Evolutionary conservation across 768 basidiomycete species (phyloP).

Genomic region (Rhodotorula diobovata): DNA sequence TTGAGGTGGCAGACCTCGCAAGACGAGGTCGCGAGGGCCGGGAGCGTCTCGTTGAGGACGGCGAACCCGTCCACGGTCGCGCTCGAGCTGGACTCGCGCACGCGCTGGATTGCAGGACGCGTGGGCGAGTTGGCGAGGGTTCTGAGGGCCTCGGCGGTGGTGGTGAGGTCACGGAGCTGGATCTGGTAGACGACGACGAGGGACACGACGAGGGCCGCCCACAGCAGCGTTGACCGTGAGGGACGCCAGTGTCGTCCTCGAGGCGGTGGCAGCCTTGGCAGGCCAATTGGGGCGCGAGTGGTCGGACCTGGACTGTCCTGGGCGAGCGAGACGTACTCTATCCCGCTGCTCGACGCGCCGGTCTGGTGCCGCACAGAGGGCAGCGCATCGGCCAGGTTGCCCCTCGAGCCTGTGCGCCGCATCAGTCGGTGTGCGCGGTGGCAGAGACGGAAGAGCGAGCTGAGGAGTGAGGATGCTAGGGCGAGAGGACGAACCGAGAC

Average conservation of each 20-base stretch:
- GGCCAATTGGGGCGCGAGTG: not conserved
- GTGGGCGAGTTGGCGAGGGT: not conserved
- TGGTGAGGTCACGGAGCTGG: not conserved
- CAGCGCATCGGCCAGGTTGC: too few species aligned
- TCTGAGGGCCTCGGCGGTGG: not conserved
- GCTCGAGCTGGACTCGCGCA: not conserved
- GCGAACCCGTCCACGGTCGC: not conserved
- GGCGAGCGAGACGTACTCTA: not conserved
- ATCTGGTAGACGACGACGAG: not conserved
- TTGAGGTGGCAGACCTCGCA: constrained; percentile 32
- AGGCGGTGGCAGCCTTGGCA: not conserved
- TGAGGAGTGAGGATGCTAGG: too few species aligned
- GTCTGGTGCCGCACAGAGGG: too few species aligned
- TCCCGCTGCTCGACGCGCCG: not conserved
- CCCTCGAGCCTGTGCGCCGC: too few species aligned
- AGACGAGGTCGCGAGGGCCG: constrained; percentile 8
- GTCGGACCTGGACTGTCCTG: not conserved
- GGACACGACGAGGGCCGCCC: not conserved
- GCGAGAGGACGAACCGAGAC: too few species aligned
- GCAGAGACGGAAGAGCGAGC: too few species aligned
- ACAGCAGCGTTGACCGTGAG: not conserved
- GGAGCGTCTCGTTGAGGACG: not conserved
- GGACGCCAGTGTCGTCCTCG: not conserved
- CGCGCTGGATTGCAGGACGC: not conserved
- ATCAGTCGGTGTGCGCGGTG: too few species aligned